Evolutionary conservation across 2,329 filamentous ascomycete genomes (phyloP).

Genomic region (Ascochyta fabae): DNA sequence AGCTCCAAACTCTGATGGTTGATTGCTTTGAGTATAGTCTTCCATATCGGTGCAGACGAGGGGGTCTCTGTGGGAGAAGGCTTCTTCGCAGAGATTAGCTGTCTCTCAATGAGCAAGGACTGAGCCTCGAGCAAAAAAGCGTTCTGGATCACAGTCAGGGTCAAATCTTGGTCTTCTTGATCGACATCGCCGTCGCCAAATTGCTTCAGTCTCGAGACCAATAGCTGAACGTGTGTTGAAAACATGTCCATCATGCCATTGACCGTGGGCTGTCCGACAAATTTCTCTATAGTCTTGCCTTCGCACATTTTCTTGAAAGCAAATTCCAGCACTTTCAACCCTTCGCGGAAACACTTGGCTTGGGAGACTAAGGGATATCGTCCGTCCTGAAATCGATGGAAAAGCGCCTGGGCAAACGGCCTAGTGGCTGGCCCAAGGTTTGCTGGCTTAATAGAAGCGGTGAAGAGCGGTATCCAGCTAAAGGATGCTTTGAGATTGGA

Average conservation of each 20-base stretch:
- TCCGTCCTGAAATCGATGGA: constrained; percentile 67
- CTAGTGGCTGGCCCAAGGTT: constrained; percentile 82
- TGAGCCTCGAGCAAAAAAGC: constrained; percentile 75
- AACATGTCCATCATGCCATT: constrained; percentile 70
- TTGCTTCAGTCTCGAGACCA: constrained; percentile 43
- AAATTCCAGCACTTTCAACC: constrained; percentile 50
- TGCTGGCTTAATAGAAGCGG: constrained; percentile 76
- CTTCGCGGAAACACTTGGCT: constrained; percentile 68
- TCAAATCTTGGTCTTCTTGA: constrained; percentile 53
- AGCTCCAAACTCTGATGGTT: constrained; percentile 71
- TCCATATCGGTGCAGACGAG: constrained; percentile 79
- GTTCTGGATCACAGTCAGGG: constrained; percentile 69
- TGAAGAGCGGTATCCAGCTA: constrained; percentile 79
- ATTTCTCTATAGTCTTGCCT: constrained; percentile 41
- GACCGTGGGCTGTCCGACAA: constrained; percentile 51
- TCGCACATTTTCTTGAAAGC: constrained; percentile 44
- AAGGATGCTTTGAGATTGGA: constrained; percentile 69
- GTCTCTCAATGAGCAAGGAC: constrained; percentile 71
- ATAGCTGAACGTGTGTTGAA: constrained; percentile 60
- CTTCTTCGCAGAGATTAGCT: constrained; percentile 66
- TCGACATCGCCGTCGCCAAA: constrained; percentile 33
- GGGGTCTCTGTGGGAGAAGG: constrained; percentile 69
- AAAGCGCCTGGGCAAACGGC: constrained; percentile 76
- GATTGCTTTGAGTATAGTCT: constrained; percentile 72
- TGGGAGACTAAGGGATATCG: constrained; percentile 64